phyloP scores from a whole-genome alignment of 2,329 filamentous ascomycete species.

The Clathrospora elynae region DNA sequence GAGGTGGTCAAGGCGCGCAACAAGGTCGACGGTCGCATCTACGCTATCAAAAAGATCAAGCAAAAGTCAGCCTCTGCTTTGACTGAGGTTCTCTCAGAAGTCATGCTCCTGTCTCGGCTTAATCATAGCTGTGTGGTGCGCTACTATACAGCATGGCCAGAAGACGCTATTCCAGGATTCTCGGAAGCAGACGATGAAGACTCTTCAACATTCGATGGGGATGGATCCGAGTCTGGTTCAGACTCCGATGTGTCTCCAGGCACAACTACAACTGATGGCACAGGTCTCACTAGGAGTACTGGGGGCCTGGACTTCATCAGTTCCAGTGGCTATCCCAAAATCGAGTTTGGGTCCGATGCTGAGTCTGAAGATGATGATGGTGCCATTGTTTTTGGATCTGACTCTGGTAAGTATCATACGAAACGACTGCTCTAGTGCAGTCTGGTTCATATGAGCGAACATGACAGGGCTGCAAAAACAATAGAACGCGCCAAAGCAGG shows the following conservation, averaged over 20 bases:
- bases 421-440: too few species aligned
- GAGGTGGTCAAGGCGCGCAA: constrained; percentile 95
- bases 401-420: constrained; percentile 37
- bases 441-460: too few species aligned
- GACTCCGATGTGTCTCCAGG: constrained; percentile 35
- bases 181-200: constrained; percentile 42
- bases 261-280: constrained; percentile 34
- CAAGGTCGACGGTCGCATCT: constrained; percentile 89
- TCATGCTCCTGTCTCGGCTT: constrained; percentile 85
- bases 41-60: constrained; percentile 95
- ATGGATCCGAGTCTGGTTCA: constrained; percentile 35
- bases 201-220: constrained; percentile 35
- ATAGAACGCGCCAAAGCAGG: too few species aligned
- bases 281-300: constrained; percentile 72
- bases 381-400: constrained; percentile 46
- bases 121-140: constrained; percentile 88
- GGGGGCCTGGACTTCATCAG: constrained; percentile 89
- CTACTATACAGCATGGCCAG: constrained; percentile 95
- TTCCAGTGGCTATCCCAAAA: constrained; percentile 74
- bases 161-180: constrained; percentile 64
- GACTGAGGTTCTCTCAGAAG: constrained; percentile 82
- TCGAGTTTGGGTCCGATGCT: constrained; percentile 74
- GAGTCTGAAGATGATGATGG: constrained; percentile 49
- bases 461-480: too few species aligned
- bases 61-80: constrained; percentile 75